phyloP scores from a whole-genome alignment of 2,329 filamentous ascomycete species.

The Pseudogymnoascus sp. region DNA sequence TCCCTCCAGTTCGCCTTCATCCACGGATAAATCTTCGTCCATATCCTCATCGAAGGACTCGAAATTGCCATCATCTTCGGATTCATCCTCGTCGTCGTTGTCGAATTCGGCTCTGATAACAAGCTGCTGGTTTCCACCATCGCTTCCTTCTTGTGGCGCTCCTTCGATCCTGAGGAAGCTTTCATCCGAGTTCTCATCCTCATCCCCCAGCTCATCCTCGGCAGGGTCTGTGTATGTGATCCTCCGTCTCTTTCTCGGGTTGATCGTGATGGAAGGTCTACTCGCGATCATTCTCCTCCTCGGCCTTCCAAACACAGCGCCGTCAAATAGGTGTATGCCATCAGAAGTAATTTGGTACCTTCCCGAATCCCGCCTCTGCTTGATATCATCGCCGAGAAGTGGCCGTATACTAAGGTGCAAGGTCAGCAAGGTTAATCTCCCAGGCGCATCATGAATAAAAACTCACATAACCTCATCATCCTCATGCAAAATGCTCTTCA shows the following conservation, averaged over 20 bases:
- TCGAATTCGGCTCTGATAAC: conserved; percentile 27
- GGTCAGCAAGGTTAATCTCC: neutral
- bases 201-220: conserved; percentile 29
- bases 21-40: conserved; percentile 15
- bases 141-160: conserved; percentile 21
- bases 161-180: conserved; percentile 28
- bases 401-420: conserved; percentile 58
- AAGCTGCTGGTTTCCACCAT: conserved; percentile 20
- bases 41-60: conserved; percentile 24
- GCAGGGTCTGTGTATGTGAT: conserved; percentile 36
- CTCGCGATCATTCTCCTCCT: conserved; percentile 50
- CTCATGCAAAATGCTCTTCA: conserved; percentile 63
- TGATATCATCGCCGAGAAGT: conserved; percentile 65
- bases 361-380: conserved; percentile 63
- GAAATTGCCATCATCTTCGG: conserved; percentile 24
- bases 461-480: conserved; percentile 76
- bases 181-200: conserved; percentile 19
- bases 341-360: conserved; percentile 72
- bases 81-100: conserved; percentile 28
- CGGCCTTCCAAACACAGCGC: conserved; percentile 72
- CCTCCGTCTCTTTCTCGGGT: conserved; percentile 61
- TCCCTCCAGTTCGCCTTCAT: conserved; percentile 22
- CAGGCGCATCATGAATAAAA: conserved; percentile 17
- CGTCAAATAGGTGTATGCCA: conserved; percentile 76
- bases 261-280: conserved; percentile 62